A percentile compares a stretch with the other conserved stretches of the same genome.
These are phyloP conservation scores for Inonotus obliquus DNA, from an alignment of 1,284 basidiomycete genomes.

Conservation along the genomic window DNA sequence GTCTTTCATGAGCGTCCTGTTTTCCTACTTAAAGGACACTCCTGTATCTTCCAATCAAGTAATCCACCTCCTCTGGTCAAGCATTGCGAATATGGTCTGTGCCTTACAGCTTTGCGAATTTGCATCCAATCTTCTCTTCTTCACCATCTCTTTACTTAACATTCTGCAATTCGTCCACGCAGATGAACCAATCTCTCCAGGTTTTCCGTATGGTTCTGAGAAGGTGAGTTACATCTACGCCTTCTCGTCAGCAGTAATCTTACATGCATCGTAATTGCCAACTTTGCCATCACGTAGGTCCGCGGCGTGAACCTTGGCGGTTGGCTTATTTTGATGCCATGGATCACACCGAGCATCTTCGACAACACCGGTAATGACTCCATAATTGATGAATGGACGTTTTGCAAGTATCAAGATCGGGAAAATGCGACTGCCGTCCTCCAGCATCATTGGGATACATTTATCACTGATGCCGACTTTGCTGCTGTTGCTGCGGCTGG, in stretches of 20 bases:
- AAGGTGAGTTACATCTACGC: conserved; percentile 35
- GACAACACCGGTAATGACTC: conserved; percentile 60
- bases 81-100: no score
- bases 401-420: conserved; percentile 55
- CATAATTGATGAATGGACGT: conserved; percentile 87
- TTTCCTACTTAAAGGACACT: no score
- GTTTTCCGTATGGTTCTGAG: conserved; percentile 49
- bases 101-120: no score
- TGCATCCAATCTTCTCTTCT: background rate
- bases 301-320: conserved; percentile 75
- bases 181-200: conserved; percentile 31
- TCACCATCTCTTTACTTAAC: background rate
- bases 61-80: no score
- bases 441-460: conserved; percentile 74
- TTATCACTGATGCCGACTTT: conserved; percentile 78
- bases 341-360: conserved; percentile 85
- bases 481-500: conserved; percentile 68
- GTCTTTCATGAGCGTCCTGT: no score
- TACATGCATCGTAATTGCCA: no score
- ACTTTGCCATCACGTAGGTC: background rate
- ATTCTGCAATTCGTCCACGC: background rate
- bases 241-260: conserved; percentile 21
- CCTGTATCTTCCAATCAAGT: no score
- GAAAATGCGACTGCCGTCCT: conserved; percentile 46
- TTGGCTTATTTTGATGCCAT: conserved; percentile 82